These are phyloP conservation scores for Nymphaea colorata DNA, from an alignment of 164 flowering plant species.

Conservation along the genomic window DNA sequence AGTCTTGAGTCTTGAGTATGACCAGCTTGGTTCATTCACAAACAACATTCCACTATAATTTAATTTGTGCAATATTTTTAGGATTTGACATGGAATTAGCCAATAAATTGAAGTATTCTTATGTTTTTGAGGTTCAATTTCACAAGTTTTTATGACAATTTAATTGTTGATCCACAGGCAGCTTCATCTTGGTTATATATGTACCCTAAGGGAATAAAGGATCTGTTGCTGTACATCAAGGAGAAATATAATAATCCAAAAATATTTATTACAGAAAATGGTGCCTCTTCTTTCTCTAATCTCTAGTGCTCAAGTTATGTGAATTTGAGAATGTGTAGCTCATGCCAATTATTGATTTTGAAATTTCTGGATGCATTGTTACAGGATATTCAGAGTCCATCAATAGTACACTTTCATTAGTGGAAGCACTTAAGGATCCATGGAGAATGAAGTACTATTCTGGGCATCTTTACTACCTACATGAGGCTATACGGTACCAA, in stretches of 20 bases:
- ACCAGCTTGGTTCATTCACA: too few relatives aligned
- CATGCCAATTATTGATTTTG: neutral
- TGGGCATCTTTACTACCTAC: slow-evolving; percentile 24
- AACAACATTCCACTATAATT: too few relatives aligned
- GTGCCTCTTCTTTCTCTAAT: slow-evolving; percentile 11
- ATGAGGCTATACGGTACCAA: slow-evolving; percentile 15
- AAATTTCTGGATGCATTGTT: neutral
- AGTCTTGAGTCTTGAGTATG: too few relatives aligned
- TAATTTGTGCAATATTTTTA: too few relatives aligned
- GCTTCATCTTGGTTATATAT: slow-evolving; percentile 21
- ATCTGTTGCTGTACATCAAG: slow-evolving; percentile 24
- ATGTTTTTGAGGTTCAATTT: too few relatives aligned
- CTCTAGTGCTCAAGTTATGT: neutral
- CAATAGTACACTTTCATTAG: slow-evolving; percentile 8
- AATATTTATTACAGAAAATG: slow-evolving; percentile 49
- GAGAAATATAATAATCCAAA: slow-evolving; percentile 25
- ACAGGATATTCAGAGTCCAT: slow-evolving; percentile 26
- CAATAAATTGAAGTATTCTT: too few relatives aligned
- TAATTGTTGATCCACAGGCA: slow-evolving; percentile 6
- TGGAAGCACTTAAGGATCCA: slow-evolving; percentile 25
- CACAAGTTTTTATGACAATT: too few relatives aligned
- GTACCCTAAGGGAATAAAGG: slow-evolving; percentile 31
- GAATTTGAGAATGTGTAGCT: neutral
- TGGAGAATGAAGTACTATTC: slow-evolving; percentile 26
- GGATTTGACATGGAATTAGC: too few relatives aligned